These are phyloP conservation scores for Colletotrichum cereale DNA, from an alignment of 2,329 filamentous ascomycete species.

Conservation along the genomic window DNA sequence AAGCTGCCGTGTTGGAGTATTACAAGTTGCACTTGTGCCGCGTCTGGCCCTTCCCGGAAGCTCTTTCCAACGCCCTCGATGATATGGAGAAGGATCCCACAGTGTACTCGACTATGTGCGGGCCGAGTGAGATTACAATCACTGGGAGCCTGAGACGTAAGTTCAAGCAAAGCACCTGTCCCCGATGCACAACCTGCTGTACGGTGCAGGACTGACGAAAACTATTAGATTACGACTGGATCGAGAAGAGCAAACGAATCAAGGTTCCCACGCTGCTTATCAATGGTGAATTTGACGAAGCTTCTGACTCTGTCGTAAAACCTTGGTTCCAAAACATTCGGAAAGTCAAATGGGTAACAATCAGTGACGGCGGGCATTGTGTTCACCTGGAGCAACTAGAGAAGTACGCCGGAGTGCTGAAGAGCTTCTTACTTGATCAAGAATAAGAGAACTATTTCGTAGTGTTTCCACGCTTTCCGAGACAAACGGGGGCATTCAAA, in stretches of 20 bases:
- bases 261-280: conserved; percentile 50
- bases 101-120: conserved; percentile 50
- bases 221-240: conserved; percentile 44
- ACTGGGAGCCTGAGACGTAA: conserved; percentile 39
- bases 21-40: conserved; percentile 49
- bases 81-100: conserved; percentile 50
- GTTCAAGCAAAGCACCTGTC: neutral
- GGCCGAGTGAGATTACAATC: conserved; percentile 42
- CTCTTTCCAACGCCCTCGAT: conserved; percentile 45
- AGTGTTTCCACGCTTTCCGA: neutral
- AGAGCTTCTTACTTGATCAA: conserved; percentile 36
- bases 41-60: conserved; percentile 50
- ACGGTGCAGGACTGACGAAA: conserved; percentile 37
- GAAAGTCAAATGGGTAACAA: conserved; percentile 52
- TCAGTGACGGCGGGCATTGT: conserved; percentile 52
- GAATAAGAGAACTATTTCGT: no score
- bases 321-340: conserved; percentile 52
- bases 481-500: neutral
- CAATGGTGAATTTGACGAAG: conserved; percentile 52
- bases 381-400: conserved; percentile 49
- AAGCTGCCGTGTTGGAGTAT: conserved; percentile 48
- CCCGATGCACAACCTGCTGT: neutral
- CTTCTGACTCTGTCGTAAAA: conserved; percentile 50
- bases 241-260: conserved; percentile 46
- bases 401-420: conserved; percentile 46